A percentile compares a stretch with the other conserved stretches of the same genome.
These are phyloP conservation scores for Alternaria ethzedia DNA, from an alignment of 2,329 filamentous ascomycete genomes.

Conservation along the genomic window DNA sequence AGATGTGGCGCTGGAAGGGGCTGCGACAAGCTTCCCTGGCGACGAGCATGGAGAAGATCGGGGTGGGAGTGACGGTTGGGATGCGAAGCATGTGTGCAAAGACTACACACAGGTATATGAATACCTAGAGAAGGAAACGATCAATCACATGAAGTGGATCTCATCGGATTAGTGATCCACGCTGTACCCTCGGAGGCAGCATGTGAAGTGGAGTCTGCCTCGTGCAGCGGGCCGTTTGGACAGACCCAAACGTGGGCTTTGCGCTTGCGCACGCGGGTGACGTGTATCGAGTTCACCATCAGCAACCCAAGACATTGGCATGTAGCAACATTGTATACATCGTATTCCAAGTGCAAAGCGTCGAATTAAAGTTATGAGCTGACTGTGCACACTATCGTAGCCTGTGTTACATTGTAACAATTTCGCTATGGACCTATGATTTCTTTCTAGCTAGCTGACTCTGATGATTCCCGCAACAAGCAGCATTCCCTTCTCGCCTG, in stretches of 20 bases:
- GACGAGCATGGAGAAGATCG: conserved; percentile 31
- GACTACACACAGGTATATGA: conserved; percentile 39
- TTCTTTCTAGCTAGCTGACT: background rate
- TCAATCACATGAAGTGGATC: conserved; percentile 42
- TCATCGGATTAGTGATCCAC: conserved; percentile 15
- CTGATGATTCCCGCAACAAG: background rate
- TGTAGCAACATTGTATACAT: background rate
- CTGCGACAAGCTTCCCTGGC: conserved; percentile 40
- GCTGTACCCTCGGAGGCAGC: background rate
- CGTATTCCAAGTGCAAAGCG: background rate
- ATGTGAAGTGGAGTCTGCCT: background rate
- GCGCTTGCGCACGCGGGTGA: background rate
- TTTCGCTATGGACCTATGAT: background rate
- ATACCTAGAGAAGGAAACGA: conserved; percentile 36
- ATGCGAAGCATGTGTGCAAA: conserved; percentile 43
- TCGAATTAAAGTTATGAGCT: background rate
- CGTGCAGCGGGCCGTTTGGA: background rate
- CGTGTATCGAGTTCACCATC: background rate
- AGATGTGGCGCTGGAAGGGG: conserved; percentile 43
- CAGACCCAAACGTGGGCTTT: background rate
- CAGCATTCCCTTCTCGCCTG: background rate
- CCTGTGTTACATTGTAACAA: background rate
- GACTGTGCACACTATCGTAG: background rate
- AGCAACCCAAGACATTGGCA: background rate
- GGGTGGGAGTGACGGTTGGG: conserved; percentile 45